Evolutionary conservation across 2,329 filamentous ascomycete species (phyloP).

Genomic region (Fusarium sp.): DNA sequence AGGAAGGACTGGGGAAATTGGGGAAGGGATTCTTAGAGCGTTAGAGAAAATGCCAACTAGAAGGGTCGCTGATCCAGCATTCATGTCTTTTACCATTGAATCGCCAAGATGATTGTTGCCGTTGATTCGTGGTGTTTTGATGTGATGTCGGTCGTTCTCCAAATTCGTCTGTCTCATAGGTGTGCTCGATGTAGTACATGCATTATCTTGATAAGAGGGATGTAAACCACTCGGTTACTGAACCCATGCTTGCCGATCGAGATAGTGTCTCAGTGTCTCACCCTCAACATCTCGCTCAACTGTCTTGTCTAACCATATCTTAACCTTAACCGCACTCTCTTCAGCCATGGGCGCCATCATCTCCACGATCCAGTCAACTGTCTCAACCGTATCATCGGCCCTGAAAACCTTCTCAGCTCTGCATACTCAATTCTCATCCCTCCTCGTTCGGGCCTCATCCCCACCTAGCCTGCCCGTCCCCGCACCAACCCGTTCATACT

Average conservation of each 20-base stretch:
- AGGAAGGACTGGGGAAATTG: slow-evolving; percentile 21
- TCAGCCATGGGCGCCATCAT: slow-evolving; percentile 49
- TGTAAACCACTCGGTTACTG: not conserved
- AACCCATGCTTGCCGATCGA: not conserved
- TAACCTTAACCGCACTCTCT: not conserved
- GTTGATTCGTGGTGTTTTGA: not conserved
- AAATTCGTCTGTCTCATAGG: not conserved
- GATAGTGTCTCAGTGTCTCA: not conserved
- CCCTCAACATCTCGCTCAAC: not conserved
- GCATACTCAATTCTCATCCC: slow-evolving; percentile 41
- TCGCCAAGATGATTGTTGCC: not conserved
- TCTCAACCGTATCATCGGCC: slow-evolving; percentile 39
- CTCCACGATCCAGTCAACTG: slow-evolving; percentile 42
- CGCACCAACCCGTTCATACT: slow-evolving; percentile 59
- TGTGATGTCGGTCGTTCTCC: no score
- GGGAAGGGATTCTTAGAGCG: slow-evolving; percentile 41
- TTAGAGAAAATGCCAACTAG: slow-evolving; percentile 47
- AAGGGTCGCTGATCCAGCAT: slow-evolving; percentile 24
- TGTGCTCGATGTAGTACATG: not conserved
- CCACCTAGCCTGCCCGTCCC: slow-evolving; percentile 56
- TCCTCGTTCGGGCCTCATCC: slow-evolving; percentile 47
- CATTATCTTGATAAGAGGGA: not conserved
- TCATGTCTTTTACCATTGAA: not conserved
- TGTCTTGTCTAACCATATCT: not conserved
- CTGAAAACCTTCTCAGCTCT: slow-evolving; percentile 44